phyloP scores from a whole-genome alignment of 2,329 filamentous ascomycete genomes.

The Ceratocystis papillata region DNA sequence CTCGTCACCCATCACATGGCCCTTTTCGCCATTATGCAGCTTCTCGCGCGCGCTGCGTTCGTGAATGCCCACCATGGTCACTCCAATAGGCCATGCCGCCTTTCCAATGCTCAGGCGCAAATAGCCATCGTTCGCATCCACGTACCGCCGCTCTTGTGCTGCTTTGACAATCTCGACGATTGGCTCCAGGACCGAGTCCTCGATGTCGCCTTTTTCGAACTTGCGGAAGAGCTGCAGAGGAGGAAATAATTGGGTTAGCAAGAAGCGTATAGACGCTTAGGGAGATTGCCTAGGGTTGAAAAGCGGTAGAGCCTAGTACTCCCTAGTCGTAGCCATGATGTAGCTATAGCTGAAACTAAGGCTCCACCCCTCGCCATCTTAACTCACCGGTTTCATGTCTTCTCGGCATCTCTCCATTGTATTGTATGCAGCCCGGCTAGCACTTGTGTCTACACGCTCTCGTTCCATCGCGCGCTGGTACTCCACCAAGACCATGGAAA shows the following conservation, averaged over 20 bases:
- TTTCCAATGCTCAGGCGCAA: slow-evolving; percentile 87
- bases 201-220: slow-evolving; percentile 69
- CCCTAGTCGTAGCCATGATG: too few species aligned
- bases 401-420: slow-evolving; percentile 80
- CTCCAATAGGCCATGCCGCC: slow-evolving; percentile 96
- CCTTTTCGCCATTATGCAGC: slow-evolving; percentile 74
- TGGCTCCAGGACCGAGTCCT: slow-evolving; percentile 67
- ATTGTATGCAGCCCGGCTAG: slow-evolving; percentile 69
- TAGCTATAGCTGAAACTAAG: too few species aligned
- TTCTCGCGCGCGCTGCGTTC: slow-evolving; percentile 93
- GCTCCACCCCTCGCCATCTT: neutral
- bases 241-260: slow-evolving; percentile 18
- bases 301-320: neutral
- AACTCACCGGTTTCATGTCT: slow-evolving; percentile 64
- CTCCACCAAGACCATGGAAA: slow-evolving; percentile 85
- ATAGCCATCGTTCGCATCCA: slow-evolving; percentile 94
- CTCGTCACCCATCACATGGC: slow-evolving; percentile 96
- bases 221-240: slow-evolving; percentile 61
- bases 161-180: slow-evolving; percentile 86
- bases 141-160: slow-evolving; percentile 81
- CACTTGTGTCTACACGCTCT: slow-evolving; percentile 52
- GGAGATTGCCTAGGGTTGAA: neutral
- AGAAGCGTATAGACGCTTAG: neutral
- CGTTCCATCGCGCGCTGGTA: slow-evolving; percentile 73
- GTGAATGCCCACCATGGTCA: slow-evolving; percentile 99